Conservation (phyloP, 352 stramenopile species). For the Phytopythium oedochilum region DNA sequence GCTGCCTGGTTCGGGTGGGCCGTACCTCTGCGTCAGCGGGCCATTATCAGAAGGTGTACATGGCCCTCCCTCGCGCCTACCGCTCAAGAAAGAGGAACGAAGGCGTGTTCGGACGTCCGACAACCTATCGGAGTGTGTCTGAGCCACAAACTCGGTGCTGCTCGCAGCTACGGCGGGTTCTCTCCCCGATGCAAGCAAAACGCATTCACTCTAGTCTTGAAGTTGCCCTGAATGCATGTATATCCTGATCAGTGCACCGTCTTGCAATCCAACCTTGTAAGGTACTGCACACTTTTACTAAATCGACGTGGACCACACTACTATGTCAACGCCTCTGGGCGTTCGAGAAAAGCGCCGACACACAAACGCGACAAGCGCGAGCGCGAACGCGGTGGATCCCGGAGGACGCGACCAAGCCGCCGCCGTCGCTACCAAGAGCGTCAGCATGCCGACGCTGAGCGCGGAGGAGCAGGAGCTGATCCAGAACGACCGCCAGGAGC, state of each 20-base stretch:
- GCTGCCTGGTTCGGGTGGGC: no score
- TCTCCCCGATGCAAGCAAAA: no score
- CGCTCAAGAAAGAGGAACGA: no score
- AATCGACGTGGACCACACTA: background rate
- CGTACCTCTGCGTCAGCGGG: no score
- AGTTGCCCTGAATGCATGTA: background rate
- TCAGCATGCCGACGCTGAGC: slow-evolving; percentile 53
- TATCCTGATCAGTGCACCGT: background rate
- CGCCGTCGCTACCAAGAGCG: no score
- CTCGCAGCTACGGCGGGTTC: no score
- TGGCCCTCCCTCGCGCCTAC: no score
- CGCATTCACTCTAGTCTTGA: slow-evolving; percentile 1
- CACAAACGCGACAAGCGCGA: background rate
- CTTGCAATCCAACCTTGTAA: background rate
- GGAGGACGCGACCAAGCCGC: background rate
- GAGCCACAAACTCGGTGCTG: no score
- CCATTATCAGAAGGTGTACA: no score
- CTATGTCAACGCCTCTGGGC: background rate
- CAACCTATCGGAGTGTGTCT: no score
- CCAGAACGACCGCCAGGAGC: slow-evolving; percentile 62
- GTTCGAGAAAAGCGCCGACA: background rate
- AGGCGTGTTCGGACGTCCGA: no score
- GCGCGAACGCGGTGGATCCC: background rate
- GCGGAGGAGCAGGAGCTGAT: slow-evolving; percentile 72
- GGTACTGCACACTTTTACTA: background rate